Evolutionary conservation across 176 grass and related monocot species (phyloP).

Genomic region (Echinochloa phyllopogon): DNA sequence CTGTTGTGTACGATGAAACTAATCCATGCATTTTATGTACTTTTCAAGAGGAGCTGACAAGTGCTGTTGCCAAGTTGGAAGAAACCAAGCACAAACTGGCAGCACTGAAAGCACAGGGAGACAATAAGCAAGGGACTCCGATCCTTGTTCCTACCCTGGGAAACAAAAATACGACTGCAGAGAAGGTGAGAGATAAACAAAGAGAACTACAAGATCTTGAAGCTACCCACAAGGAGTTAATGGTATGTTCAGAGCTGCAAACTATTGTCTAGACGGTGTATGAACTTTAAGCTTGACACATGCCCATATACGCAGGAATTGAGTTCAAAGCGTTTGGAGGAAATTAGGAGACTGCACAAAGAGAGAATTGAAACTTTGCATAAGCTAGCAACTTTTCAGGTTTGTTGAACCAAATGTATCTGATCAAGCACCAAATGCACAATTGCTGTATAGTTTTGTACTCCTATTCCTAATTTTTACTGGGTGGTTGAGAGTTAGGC

Average conservation of each 20-base stretch:
- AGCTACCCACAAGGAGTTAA: slow-evolving; percentile 73
- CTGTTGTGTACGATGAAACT: slow-evolving; percentile 16
- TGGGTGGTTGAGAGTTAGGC: neutral
- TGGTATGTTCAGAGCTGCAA: slow-evolving; percentile 51
- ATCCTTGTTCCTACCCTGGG: slow-evolving; percentile 64
- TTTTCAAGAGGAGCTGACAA: slow-evolving; percentile 79
- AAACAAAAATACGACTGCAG: slow-evolving; percentile 58
- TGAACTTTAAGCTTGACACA: slow-evolving; percentile 22
- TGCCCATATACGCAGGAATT: slow-evolving; percentile 57
- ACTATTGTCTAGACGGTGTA: neutral
- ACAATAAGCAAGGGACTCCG: slow-evolving; percentile 60
- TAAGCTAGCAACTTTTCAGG: slow-evolving; percentile 79
- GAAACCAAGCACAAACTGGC: slow-evolving; percentile 68
- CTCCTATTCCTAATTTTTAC: neutral
- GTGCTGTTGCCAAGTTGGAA: slow-evolving; percentile 72
- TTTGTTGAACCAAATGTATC: slow-evolving; percentile 46
- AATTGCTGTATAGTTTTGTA: neutral
- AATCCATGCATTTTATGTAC: slow-evolving; percentile 37
- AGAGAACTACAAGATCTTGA: slow-evolving; percentile 82
- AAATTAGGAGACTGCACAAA: slow-evolving; percentile 84
- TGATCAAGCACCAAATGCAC: neutral
- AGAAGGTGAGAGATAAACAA: slow-evolving; percentile 73
- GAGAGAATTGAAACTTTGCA: slow-evolving; percentile 89
- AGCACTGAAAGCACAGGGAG: slow-evolving; percentile 68
- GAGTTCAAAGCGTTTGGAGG: slow-evolving; percentile 64